Base-by-base conservation (phyloP, 805 yeast species). In the Wickerhamiella allomyrinae region DNA sequence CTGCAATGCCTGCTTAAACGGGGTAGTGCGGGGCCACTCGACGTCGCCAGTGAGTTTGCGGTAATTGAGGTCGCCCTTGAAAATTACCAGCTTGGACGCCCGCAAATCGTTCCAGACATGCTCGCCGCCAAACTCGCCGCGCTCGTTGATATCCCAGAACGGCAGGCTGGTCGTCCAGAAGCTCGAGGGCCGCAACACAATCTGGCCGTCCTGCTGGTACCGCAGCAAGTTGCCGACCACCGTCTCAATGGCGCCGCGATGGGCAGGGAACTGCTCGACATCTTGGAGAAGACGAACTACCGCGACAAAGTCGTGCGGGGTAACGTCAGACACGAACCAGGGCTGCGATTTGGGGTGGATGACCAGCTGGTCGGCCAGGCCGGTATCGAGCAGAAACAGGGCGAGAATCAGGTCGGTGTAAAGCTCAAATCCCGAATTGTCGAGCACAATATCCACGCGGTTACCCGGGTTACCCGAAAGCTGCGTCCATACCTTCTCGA, bases 261-360 rank as follows among this genome's bases (percentile, higher is more conserved):
- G 67, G 14, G 44, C 42, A 5, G 69, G 63, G 64, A 79, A 84
- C 47, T 75, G 67, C 5, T 55, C 38, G 5, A 65, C 51, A 51
- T 78, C 72, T 21, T 54, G 57, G 51, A 87, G 62, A 53, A 82
- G 83, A 10, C 61, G 51, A 14, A 83, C 49, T 41, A 84, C 65
- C 23, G 69, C 56, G 37, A 67, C 66, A 46, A 84, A 76, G 62
- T 91, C 99, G 54, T 76, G 77, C 22, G 83, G 73, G 76, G 86
- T 76, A 7, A 91, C 93, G 60, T 91, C 99, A 51, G 95, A 83
- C 15, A 91, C 97, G 79, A 91, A 89, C 93, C 97, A 91, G 25
- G 97, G 96, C 46, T 86, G 73, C 40, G 76, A 74, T 60, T 91
- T 91, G 49, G 94, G 85, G 60, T 91, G 98, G 47, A 87, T 67